Evolutionary conservation across 2,329 filamentous ascomycete species (phyloP).

Genomic region (Penicillium brasilianum): DNA sequence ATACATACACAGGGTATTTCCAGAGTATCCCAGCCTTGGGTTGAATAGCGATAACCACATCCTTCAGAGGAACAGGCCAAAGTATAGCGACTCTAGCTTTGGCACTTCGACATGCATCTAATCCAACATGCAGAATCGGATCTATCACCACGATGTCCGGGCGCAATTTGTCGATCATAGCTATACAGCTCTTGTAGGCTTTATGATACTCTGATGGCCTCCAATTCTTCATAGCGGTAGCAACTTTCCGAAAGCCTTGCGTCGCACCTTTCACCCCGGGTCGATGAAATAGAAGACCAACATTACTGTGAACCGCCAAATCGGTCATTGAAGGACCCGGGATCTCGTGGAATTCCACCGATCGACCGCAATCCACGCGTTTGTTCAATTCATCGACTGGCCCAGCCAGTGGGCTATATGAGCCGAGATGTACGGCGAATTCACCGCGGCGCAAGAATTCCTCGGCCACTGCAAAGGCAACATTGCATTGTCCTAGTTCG

Average conservation of each 20-base stretch:
- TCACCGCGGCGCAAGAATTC: constrained; percentile 46
- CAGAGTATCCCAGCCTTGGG: constrained; percentile 39
- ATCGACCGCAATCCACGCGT: constrained; percentile 13
- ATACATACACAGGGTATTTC: constrained; percentile 42
- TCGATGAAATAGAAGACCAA: constrained; percentile 34
- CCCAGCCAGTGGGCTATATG: constrained; percentile 45
- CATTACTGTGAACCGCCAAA: constrained; percentile 38
- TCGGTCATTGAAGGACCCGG: constrained; percentile 40
- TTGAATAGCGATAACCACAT: constrained; percentile 47
- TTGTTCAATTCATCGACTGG: constrained; percentile 38
- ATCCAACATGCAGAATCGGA: constrained; percentile 50
- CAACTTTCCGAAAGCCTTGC: constrained; percentile 38
- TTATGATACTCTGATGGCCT: constrained; percentile 48
- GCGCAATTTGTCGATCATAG: constrained; percentile 45
- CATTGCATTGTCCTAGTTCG: constrained; percentile 55
- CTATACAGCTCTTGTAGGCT: constrained; percentile 46
- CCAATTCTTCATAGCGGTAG: constrained; percentile 43
- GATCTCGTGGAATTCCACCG: constrained; percentile 42
- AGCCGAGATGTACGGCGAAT: constrained; percentile 53
- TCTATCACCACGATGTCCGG: constrained; percentile 53
- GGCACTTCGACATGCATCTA: constrained; percentile 50
- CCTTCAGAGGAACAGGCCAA: constrained; percentile 54
- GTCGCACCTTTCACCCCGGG: constrained; percentile 45
- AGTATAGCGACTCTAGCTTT: constrained; percentile 45
- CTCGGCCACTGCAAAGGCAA: constrained; percentile 51